A percentile compares a stretch with the other conserved stretches of the same genome.
Evolutionary conservation across 148 eudicot species (phyloP).

Genomic region (Rhododendron mucronatum): DNA sequence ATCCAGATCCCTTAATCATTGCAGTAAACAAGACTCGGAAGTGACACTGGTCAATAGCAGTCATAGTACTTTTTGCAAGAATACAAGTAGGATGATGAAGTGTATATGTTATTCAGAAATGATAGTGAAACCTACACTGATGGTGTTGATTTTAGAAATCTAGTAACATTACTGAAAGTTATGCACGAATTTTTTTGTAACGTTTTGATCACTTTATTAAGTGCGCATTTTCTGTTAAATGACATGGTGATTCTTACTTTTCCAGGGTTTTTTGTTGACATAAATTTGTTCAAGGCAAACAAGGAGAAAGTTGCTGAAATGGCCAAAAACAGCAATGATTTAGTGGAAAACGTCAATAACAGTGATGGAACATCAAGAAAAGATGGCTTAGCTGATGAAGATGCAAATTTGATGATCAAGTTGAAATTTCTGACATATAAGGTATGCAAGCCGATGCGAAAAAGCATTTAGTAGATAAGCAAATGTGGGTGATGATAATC

Average conservation of each 20-base stretch:
- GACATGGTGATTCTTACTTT: not conserved
- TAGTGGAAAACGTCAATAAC: constrained; percentile 17
- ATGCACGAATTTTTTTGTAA: not conserved
- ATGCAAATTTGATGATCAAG: constrained; percentile 93
- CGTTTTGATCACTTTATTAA: not conserved
- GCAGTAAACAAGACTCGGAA: not conserved
- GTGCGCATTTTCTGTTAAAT: not conserved
- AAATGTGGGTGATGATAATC: not conserved
- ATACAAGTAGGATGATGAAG: not conserved
- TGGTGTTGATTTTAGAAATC: not conserved
- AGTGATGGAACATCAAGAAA: constrained; percentile 26
- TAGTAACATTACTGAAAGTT: not conserved
- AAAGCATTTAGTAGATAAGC: not conserved
- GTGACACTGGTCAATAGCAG: not conserved
- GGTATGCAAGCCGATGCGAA: constrained; percentile 27
- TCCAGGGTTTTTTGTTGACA: constrained; percentile 91
- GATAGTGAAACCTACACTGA: not conserved
- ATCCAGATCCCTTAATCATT: not conserved
- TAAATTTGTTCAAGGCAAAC: constrained; percentile 66
- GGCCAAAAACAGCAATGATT: constrained; percentile 22
- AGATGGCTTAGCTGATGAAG: constrained; percentile 83
- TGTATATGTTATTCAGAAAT: not conserved
- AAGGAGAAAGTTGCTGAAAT: constrained; percentile 41
- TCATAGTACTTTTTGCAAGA: not conserved
- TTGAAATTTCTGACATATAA: constrained; percentile 90